Evolutionary conservation across 2,329 filamentous ascomycete genomes (phyloP), one percentile per base, ranked within the genome.

Genomic region (Gremmenia infestans): DNA sequence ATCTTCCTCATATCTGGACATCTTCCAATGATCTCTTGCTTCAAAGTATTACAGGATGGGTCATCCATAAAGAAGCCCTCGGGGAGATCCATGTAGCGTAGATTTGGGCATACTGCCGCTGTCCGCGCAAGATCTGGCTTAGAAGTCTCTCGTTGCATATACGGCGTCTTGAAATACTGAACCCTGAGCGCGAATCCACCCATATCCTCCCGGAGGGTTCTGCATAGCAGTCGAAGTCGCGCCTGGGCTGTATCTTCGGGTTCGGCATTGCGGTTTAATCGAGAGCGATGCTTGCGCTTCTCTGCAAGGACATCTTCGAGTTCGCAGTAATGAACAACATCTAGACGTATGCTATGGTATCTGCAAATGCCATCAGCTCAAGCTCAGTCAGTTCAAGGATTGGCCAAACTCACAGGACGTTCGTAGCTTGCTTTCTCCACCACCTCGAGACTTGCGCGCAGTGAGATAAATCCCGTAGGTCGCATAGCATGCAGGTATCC

Each of bases 271-370:
- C 87, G 81, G 69, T 89, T 81, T 70, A 90, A 87, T 66, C 85
- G 83, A 37, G 85, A 86, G 57, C 81, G 82, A 60, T 85, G 85
- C 70, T 89, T 91, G 60, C 92, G 87, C 71, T 82, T 85, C 65
- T 93, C 89, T 52, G 89, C 83, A 37, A 96, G 82, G 64, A 88
- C 78, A 57, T 89, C 86, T 72, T 97, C 93, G 65, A 89, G 87
- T 61, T 88, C 85, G 76, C 93, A 97, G 74, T 96, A 97, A 73
- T 97, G 93, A 35, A 97, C 92, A 17, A 89, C 83, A 70, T 97
- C 93, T 70, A 97, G 94, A 57, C 92, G 89, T 63, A 97, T 86
- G 76, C 91, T 92, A 67, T 87, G 86, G 71, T 95, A 96, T 63
- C 90, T 95, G 54, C 47, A 57, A 12, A 17, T 1, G 32, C 45